phyloP scores from a whole-genome alignment of 345 rosid species.

The Eucalyptus virginea region DNA sequence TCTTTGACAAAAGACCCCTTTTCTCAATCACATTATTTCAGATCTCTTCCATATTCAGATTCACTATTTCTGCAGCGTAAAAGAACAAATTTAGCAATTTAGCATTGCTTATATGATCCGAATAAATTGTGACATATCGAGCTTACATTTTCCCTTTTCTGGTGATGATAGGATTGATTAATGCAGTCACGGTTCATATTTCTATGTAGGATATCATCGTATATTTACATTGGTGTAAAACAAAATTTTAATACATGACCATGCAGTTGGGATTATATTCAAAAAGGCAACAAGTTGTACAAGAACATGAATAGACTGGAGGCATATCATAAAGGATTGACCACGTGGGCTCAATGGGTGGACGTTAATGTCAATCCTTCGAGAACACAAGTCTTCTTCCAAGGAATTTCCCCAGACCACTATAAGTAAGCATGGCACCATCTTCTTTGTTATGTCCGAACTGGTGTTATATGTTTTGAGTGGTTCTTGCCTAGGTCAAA shows the following conservation, averaged over 20 bases:
- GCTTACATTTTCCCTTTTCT: neutral
- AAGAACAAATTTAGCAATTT: neutral
- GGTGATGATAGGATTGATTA: neutral
- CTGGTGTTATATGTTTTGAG: neutral
- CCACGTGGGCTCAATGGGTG: constrained; percentile 96
- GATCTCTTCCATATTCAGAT: neutral
- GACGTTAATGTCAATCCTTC: constrained; percentile 42
- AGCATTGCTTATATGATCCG: neutral
- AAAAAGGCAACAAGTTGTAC: constrained; percentile 40
- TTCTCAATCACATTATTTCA: neutral
- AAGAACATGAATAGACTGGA: constrained; percentile 75
- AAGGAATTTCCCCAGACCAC: constrained; percentile 69
- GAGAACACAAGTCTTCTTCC: constrained; percentile 70
- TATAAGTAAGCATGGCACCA: constrained; percentile 40
- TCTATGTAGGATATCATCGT: neutral
- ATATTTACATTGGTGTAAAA: neutral
- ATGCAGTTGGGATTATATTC: constrained; percentile 24
- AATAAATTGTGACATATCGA: neutral
- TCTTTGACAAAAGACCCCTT: neutral
- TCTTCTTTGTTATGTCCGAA: neutral
- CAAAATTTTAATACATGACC: neutral
- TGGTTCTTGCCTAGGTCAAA: neutral
- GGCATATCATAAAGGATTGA: constrained; percentile 71
- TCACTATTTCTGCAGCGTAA: neutral
- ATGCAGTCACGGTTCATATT: neutral